Evolutionary conservation across 2,329 filamentous ascomycete genomes (phyloP).

Genomic region (Tolypocladium sp.): DNA sequence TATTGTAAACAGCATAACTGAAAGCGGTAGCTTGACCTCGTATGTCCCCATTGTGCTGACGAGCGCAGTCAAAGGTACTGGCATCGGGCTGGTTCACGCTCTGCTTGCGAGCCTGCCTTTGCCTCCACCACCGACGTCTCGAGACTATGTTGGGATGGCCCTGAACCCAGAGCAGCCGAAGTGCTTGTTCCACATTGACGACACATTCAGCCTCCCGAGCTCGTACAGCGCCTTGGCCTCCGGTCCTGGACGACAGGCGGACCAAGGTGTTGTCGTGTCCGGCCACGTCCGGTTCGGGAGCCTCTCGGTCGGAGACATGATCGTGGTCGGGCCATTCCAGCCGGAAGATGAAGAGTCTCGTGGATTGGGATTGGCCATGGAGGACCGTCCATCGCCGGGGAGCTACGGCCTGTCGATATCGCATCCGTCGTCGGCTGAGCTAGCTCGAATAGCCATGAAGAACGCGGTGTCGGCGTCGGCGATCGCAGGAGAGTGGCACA

Average conservation of each 20-base stretch:
- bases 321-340: slow-evolving; percentile 73
- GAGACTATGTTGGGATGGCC: slow-evolving; percentile 44
- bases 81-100: slow-evolving; percentile 74
- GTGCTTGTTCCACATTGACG: slow-evolving; percentile 81
- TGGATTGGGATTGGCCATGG: slow-evolving; percentile 22
- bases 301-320: slow-evolving; percentile 66
- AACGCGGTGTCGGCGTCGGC: slow-evolving; percentile 42
- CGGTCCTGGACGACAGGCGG: slow-evolving; percentile 11
- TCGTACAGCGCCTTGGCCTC: slow-evolving; percentile 33
- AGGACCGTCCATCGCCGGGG: slow-evolving; percentile 36
- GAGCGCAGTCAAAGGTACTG: slow-evolving; percentile 75
- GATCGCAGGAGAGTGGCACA: slow-evolving; percentile 64
- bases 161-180: slow-evolving; percentile 51
- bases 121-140: slow-evolving; percentile 42
- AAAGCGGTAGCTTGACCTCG: slow-evolving; percentile 29
- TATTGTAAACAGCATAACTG: slow-evolving; percentile 40
- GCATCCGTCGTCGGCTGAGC: slow-evolving; percentile 44
- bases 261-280: slow-evolving; percentile 65
- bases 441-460: slow-evolving; percentile 41
- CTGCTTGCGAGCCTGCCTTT: slow-evolving; percentile 70
- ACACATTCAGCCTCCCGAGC: slow-evolving; percentile 69
- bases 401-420: slow-evolving; percentile 41
- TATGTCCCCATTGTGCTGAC: slow-evolving; percentile 80
- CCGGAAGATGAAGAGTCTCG: slow-evolving; percentile 39
- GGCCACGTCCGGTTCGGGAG: slow-evolving; percentile 75